Conservation (phyloP, 2,329 filamentous ascomycete species). For the Aspergillus floridensis region DNA sequence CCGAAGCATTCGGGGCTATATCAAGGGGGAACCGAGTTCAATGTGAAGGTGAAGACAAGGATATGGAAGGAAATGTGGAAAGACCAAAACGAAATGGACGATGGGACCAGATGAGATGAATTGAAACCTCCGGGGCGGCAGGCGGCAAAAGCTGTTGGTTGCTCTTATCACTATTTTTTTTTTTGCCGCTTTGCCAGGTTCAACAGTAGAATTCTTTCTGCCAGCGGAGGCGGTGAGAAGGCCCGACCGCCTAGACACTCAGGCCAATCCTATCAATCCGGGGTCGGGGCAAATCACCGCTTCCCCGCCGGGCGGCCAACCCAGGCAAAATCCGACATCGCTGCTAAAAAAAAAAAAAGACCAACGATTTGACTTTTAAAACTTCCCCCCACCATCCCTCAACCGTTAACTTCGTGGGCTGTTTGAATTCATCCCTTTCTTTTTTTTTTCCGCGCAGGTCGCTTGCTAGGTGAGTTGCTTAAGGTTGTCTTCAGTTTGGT, state of each 20-base stretch:
- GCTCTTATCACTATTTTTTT: background rate
- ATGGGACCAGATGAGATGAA: background rate
- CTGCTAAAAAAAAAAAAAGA: background rate
- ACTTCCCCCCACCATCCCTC: background rate
- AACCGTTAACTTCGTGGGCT: background rate
- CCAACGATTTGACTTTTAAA: background rate
- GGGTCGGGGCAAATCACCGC: background rate
- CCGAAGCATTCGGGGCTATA: slow-evolving; percentile 36
- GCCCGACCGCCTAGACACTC: background rate
- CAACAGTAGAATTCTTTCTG: background rate
- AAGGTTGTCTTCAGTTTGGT: too few species aligned
- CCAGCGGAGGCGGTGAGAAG: background rate
- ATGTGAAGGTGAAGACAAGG: background rate
- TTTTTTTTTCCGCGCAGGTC: background rate
- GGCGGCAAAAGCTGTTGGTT: background rate
- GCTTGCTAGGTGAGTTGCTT: background rate
- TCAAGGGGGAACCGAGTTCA: background rate
- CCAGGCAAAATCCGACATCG: background rate
- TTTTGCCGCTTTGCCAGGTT: background rate
- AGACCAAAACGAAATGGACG: background rate
- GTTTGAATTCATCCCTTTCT: background rate
- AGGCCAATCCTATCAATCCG: background rate
- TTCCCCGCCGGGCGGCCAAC: background rate
- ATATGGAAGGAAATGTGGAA: background rate
- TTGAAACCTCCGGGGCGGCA: too few species aligned